phyloP scores from a whole-genome alignment of 179 eudicot genomes.

The Camellia oleifera region DNA sequence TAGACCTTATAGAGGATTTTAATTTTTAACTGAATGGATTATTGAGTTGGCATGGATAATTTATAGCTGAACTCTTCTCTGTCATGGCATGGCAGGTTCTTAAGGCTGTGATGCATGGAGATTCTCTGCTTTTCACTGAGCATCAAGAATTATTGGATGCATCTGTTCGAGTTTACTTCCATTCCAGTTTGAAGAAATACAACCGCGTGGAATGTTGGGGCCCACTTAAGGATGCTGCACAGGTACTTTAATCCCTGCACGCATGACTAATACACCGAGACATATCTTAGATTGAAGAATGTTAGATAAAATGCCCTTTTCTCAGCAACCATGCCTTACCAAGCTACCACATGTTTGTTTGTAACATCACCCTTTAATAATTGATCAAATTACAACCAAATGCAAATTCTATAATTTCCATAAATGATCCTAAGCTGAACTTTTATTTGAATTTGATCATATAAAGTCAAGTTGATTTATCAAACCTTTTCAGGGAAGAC shows the following conservation, averaged over 20 bases:
- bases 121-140: conserved; percentile 59
- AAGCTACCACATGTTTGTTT: too few species aligned
- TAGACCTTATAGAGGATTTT: not conserved
- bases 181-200: conserved; percentile 69
- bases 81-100: conserved; percentile 51
- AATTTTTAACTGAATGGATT: not conserved
- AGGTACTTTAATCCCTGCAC: conserved; percentile 30
- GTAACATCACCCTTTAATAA: too few species aligned
- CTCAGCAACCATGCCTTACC: too few species aligned
- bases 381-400: too few species aligned
- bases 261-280: too few species aligned
- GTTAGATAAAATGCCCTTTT: too few species aligned
- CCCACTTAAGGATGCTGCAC: conserved; percentile 76
- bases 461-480: not conserved
- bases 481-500: conserved; percentile 40
- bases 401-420: too few species aligned
- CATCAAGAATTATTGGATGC: conserved; percentile 73
- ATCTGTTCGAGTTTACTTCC: conserved; percentile 77
- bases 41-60: not conserved
- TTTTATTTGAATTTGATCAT: not conserved
- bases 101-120: conserved; percentile 75
- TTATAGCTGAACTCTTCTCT: not conserved
- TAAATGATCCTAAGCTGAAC: too few species aligned
- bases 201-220: conserved; percentile 90
- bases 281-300: too few species aligned